Base-by-base conservation (phyloP, 2,329 filamentous ascomycete genomes). In the Ascochyta viciae-villosae region DNA sequence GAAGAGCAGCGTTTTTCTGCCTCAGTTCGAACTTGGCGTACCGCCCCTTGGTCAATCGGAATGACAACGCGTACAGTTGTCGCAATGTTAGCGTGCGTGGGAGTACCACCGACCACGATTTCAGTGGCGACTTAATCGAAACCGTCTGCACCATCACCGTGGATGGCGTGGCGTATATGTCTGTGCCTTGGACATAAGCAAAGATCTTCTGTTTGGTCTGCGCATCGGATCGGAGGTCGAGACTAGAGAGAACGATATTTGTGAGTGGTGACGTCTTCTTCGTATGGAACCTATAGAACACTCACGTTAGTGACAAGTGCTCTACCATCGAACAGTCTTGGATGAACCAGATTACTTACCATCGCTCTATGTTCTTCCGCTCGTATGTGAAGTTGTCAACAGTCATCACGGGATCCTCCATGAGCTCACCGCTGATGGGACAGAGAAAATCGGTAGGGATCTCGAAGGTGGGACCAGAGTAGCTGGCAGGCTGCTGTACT, bases 341-440 rank as follows among this genome's bases (percentile, higher is more conserved):
- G n/a, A 34, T 6, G 4, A 16, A 4, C 6, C n/a, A 16, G 9
- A 12, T 4, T 29, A n/a, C 39, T 26, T 23, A 42, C 15, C n/a
- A 77, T 43, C 68, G 61, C 48, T 66, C 50, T 13, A 77, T 75
- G 27, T 72, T 68, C 16, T 63, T 54, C n/a, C 70, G 63, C 39
- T 74, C 72, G 45, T 76, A 78, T 0, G 63, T 73, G 50, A 70
- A 68, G 0, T 64, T 63, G 46, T 77, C 74, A 2, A 58, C 48
- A 3, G 75, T 70, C 2, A 38, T 60, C 15, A 77, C 75, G 4
- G 75, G 72, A 53, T 77, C 72, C 35, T 69, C 53, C 60, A 76
- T 72, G 16, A 74, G 22, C 13, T 67, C 67, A 8, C 66, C 65
- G 12, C 64, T 71, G 43, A 77, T 75, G 3, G 73, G 72, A 43